These are phyloP conservation scores for Verticillium longisporum DNA, from an alignment of 2,329 filamentous ascomycete species.

Conservation along the genomic window DNA sequence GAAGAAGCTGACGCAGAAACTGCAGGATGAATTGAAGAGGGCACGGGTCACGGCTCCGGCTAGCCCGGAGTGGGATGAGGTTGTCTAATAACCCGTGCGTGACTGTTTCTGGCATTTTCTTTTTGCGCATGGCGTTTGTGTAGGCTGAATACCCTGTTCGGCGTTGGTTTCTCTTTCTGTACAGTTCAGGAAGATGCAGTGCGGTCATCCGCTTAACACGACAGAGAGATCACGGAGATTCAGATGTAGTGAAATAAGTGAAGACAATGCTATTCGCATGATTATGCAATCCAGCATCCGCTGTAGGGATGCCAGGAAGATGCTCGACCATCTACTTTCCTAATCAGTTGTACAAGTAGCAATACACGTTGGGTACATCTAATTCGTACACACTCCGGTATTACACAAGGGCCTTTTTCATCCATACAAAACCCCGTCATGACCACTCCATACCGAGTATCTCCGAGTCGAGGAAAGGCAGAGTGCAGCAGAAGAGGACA, in stretches of 20 bases:
- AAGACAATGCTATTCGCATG: neutral
- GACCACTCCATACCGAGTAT: too few species aligned
- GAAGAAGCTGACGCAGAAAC: conserved; percentile 50
- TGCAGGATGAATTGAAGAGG: conserved; percentile 48
- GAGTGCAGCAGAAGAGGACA: neutral
- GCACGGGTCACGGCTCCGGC: conserved; percentile 10
- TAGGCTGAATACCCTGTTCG: neutral
- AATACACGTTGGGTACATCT: neutral
- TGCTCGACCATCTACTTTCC: neutral
- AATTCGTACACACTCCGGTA: neutral
- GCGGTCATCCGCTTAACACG: too few species aligned
- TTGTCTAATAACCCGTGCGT: neutral
- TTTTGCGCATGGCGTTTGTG: neutral
- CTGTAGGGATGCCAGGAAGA: too few species aligned
- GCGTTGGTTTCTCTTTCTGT: neutral
- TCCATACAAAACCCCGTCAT: too few species aligned
- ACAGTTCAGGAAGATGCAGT: neutral
- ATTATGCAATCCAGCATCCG: neutral
- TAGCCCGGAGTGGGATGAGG: neutral
- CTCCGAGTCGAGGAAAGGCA: too few species aligned
- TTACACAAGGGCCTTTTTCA: neutral
- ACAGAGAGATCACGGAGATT: too few species aligned
- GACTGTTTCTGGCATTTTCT: neutral
- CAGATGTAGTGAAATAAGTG: too few species aligned
- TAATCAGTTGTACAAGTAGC: neutral